Evolutionary conservation across 1,284 basidiomycete genomes (phyloP).

Genomic region (Exobasidium rhododendri): DNA sequence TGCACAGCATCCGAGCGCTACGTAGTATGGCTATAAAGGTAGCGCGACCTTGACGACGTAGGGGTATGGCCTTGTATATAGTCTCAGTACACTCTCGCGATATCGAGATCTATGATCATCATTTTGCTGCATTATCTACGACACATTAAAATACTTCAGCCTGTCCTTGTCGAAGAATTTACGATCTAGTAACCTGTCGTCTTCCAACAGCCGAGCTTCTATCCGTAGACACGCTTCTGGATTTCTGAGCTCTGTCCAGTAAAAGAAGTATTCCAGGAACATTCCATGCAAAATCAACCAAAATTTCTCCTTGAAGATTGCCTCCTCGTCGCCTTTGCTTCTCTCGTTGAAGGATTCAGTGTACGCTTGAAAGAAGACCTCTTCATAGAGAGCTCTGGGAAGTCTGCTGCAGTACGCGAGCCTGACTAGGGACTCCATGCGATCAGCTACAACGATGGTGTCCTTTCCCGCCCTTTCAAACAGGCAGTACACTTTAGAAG

Average conservation of each 20-base stretch:
- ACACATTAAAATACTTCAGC: neutral
- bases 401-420: neutral
- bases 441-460: neutral
- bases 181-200: neutral
- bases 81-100: no score
- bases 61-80: no score
- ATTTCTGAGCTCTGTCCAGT: neutral
- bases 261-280: slow-evolving; percentile 7
- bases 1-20: no score
- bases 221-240: neutral
- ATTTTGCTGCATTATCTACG: no score
- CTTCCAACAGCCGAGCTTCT: slow-evolving; percentile 1
- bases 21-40: no score
- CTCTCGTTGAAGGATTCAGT: neutral
- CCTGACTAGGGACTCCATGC: neutral
- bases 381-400: neutral
- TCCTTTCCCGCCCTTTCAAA: neutral
- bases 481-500: neutral
- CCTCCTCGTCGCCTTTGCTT: neutral
- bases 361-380: neutral
- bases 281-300: slow-evolving; percentile 1
- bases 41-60: no score
- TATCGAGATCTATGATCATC: no score
- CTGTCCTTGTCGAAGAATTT: neutral
- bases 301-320: slow-evolving; percentile 1